Evolutionary conservation across 306 rosid species (phyloP), one percentile per base, ranked within the genome.

Genomic region (Vachellia pachyceras): DNA sequence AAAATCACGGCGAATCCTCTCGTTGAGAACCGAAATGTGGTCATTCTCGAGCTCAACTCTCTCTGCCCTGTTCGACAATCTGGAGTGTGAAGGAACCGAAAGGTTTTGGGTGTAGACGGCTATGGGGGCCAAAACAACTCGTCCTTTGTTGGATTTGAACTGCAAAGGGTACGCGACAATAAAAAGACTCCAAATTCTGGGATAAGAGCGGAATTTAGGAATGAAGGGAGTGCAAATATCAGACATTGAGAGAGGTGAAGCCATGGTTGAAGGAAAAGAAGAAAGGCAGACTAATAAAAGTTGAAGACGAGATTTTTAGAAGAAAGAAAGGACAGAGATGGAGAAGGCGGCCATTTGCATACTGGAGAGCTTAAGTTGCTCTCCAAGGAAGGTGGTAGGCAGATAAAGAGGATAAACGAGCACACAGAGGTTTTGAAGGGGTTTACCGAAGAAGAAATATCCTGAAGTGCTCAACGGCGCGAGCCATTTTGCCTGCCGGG

Each of bases 1-100:
- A 33, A 84, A 91, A 41, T 92, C 91, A 0, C 95, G 94, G 46
- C 87, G 92, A 87, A 95, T 84, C 20, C 98, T 82, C 65, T 89
- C 92, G 79, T 95, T 91, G 3, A 95, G 88, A 25, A 85, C 6
- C 1, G 94, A 75, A 40, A 95, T 95, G 41, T 91, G 78, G 90
- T 92, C 97, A 1, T 61, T 76, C 15, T 87, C 91, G 0, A 36
- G 74, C n/a, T 92, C 92, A 15, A 50, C 57, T 74, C 78, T 77
- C 12, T 80, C 86, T 10, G 77, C 71, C 44, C 75, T 80, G 64
- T 74, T 81, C 14, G 79, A 15, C 41, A 85, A 60, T 52, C 85
- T 77, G 35, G 90, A 49, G 54, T 81, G 80, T 9, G 84, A 50
- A 40, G 91, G 80, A 35, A 74, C 57, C 33, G 86, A 79, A 58